A percentile compares a stretch with the other conserved stretches of the same genome.
These are phyloP conservation scores for Pseudofabraea citricarpa DNA, from an alignment of 2,329 filamentous ascomycete genomes.

Conservation along the genomic window DNA sequence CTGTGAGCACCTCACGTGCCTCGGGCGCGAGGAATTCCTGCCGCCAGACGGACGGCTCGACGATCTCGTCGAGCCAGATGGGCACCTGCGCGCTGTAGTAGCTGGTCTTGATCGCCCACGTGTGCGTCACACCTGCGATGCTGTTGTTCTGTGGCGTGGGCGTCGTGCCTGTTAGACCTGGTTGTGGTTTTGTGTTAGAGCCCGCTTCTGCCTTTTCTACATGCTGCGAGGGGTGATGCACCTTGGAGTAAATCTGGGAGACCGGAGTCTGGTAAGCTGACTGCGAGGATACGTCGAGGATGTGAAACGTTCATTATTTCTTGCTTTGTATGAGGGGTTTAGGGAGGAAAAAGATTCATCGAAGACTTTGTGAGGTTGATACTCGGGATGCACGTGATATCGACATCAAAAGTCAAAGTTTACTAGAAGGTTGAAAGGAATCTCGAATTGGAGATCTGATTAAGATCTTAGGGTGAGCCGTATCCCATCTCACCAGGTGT, in stretches of 20 bases:
- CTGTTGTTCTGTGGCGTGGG: conserved; percentile 28
- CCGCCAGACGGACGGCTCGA: conserved; percentile 40
- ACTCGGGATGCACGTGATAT: background rate
- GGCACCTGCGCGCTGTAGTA: conserved; percentile 60
- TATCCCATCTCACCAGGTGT: too few relatives aligned
- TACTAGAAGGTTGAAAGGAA: too few relatives aligned
- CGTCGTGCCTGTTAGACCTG: conserved; percentile 50
- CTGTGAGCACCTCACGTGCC: conserved; percentile 56
- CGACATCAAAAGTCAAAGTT: background rate
- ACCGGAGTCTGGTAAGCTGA: conserved; percentile 38
- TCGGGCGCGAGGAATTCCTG: conserved; percentile 54
- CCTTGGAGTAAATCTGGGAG: conserved; percentile 49
- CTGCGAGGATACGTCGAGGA: conserved; percentile 53
- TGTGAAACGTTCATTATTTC: conserved; percentile 36
- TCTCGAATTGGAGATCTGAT: too few relatives aligned
- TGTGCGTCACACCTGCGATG: conserved; percentile 55
- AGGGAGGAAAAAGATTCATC: background rate
- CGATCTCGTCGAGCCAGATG: conserved; percentile 62
- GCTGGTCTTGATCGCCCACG: conserved; percentile 47
- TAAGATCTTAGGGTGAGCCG: too few relatives aligned
- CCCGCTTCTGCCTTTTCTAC: conserved; percentile 1
- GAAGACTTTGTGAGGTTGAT: background rate
- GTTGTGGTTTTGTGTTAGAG: conserved; percentile 8
- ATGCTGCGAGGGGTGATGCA: conserved; percentile 20
- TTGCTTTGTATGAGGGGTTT: conserved; percentile 3